Evolutionary conservation across 2,329 filamentous ascomycete genomes (phyloP).

Genomic region (Stagonosporopsis vannaccii): DNA sequence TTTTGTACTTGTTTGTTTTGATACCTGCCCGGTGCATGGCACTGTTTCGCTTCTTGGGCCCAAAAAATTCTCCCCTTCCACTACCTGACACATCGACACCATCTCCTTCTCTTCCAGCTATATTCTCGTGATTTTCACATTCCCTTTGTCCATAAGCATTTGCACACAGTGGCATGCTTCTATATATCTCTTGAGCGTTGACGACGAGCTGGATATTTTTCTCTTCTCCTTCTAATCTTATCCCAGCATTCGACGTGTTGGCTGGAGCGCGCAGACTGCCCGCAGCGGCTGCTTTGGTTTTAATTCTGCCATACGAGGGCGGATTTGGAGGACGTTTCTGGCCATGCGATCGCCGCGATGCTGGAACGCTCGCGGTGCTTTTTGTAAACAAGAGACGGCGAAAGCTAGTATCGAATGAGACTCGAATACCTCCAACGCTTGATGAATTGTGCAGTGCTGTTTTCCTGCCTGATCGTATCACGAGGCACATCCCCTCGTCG

Average conservation of each 20-base stretch:
- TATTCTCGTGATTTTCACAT: background rate
- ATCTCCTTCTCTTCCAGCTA: background rate
- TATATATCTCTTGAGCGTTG: constrained; percentile 14
- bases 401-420: constrained; percentile 17
- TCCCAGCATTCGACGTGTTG: constrained; percentile 14
- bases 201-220: constrained; percentile 17
- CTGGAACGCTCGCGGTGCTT: constrained; percentile 12
- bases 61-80: constrained; percentile 16
- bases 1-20: constrained; percentile 24
- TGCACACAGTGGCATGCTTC: constrained; percentile 12
- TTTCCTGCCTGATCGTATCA: no score
- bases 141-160: constrained; percentile 12
- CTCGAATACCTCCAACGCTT: constrained; percentile 18
- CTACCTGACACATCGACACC: background rate
- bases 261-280: constrained; percentile 14
- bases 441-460: no score
- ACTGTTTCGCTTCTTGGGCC: constrained; percentile 23
- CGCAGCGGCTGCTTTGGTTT: constrained; percentile 1
- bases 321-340: constrained; percentile 18
- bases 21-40: constrained; percentile 39
- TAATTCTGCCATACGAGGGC: constrained; percentile 12
- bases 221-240: constrained; percentile 12
- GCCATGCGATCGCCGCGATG: constrained; percentile 9
- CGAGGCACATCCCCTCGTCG: no score
- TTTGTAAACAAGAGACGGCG: constrained; percentile 12